Evolutionary conservation across 2,329 filamentous ascomycete species (phyloP), one percentile per base, ranked within the genome.

Genomic region (Aspergillus chevalieri): DNA sequence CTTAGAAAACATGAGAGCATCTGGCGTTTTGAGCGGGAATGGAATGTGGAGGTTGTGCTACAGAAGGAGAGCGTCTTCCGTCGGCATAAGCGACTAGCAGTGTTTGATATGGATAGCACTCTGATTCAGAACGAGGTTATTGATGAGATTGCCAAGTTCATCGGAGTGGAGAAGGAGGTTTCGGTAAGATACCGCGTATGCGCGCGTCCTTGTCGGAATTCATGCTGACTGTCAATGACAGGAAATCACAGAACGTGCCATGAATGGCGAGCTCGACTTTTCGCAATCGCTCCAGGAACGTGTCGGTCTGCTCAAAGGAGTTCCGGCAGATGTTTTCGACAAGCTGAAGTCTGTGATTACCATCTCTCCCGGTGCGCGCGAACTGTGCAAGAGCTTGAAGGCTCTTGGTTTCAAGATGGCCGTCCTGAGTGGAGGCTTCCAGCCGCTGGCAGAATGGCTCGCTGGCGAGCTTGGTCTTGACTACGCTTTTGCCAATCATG

Each of bases 41-140:
- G 89, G 88, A 91, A 90, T 62, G 85, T 93, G 38, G 88, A 94
- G 68, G 85, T 92, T 12, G 81, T 87, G 17, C 76, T 95, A 54
- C 88, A 94, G 68, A 71, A 71, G 38, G 87, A 92, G 64, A 80
- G 76, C 26, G 76, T 92, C 28, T 89, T 85, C 76, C 78, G 89
- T 51, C 80, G 85, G 24, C 82, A 94, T 69, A 91, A 91, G 57
- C 82, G 92, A 7, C 77, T 97, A 9, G 90, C 92, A 3, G 89
- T 96, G 28, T 98, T 98, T 64, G 93, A 98, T 69, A 98, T 98
- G 93, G 93, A 98, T 74, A 93, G 87, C 69, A 98, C 93, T 0
- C 80, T 98, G 52, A 97, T 98, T 66, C 87, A 92, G 47, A 91
- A 98, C 69, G 93, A 98, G 74, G 91, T 96, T 52, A 97, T 98